Percentiles rank a stretch among this genome's conserved stretches.
phyloP scores from a whole-genome alignment of 2,329 filamentous ascomycete genomes.

The Penicillium janthinellum region DNA sequence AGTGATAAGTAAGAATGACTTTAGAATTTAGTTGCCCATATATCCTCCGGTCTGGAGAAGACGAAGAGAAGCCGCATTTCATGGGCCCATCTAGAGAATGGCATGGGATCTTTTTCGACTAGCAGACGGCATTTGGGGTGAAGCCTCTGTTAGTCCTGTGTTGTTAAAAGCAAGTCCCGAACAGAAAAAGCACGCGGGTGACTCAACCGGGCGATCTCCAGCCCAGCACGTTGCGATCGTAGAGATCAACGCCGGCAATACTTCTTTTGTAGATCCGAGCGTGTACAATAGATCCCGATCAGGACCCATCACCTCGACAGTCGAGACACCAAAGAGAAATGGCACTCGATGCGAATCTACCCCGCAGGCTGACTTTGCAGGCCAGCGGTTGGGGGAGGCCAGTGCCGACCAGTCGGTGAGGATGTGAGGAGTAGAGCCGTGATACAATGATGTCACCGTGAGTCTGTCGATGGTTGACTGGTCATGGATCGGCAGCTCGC shows the following conservation, averaged over 20 bases:
- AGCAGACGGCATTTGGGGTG: background rate
- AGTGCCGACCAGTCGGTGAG: constrained; percentile 18
- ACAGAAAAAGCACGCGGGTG: background rate
- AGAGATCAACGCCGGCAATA: constrained; percentile 3
- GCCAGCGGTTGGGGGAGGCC: constrained; percentile 6
- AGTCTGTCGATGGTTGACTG: background rate
- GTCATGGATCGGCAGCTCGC: constrained; percentile 13
- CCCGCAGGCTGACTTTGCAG: constrained; percentile 8
- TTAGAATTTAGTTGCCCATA: background rate
- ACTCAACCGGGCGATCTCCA: background rate
- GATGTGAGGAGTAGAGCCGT: background rate
- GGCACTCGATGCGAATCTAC: background rate
- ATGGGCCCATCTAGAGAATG: background rate
- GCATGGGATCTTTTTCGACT: background rate
- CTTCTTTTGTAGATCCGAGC: background rate
- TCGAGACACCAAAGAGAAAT: background rate
- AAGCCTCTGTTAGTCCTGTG: background rate
- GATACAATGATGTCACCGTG: constrained; percentile 16
- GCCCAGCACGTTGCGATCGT: background rate
- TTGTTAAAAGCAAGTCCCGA: background rate
- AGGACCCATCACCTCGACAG: background rate
- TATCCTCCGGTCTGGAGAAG: too few species aligned
- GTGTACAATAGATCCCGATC: background rate
- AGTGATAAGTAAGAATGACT: too few species aligned
- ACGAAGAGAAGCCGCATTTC: background rate